phyloP scores from a whole-genome alignment of 2,329 filamentous ascomycete species.

The Xylaria hypoxylon region DNA sequence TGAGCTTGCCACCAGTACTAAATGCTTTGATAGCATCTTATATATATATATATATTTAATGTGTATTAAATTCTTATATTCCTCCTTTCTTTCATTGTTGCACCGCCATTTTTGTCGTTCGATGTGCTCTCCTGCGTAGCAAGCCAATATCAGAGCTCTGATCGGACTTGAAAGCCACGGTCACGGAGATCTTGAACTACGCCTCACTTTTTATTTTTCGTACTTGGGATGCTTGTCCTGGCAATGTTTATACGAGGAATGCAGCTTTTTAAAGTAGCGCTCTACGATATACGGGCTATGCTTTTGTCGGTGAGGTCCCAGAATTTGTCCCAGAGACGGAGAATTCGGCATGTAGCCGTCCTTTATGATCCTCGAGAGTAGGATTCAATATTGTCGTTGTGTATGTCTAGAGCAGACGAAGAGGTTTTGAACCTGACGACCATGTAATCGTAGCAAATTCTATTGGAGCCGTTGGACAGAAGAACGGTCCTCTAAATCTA shows the following conservation, averaged over 20 bases:
- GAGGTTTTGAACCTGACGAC: neutral
- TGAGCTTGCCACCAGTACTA: neutral
- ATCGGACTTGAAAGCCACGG: slow-evolving; percentile 31
- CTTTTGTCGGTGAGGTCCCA: slow-evolving; percentile 10
- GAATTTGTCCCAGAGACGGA: slow-evolving; percentile 5
- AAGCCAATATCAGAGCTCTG: slow-evolving; percentile 22
- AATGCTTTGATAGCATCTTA: slow-evolving; percentile 5
- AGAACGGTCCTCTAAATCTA: neutral
- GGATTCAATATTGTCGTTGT: neutral
- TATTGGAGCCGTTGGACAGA: neutral
- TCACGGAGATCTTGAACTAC: slow-evolving; percentile 28
- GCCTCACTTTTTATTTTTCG: slow-evolving; percentile 20
- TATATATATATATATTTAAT: slow-evolving; percentile 23
- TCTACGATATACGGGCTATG: slow-evolving; percentile 13
- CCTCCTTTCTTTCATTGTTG: neutral
- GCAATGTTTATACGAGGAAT: slow-evolving; percentile 24
- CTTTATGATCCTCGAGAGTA: slow-evolving; percentile 18
- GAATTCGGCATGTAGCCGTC: slow-evolving; percentile 34
- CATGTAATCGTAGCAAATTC: neutral
- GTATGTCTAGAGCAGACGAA: neutral
- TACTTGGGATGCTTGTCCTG: slow-evolving; percentile 21
- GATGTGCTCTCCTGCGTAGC: slow-evolving; percentile 21
- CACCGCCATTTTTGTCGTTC: slow-evolving; percentile 8
- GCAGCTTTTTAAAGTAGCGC: neutral
- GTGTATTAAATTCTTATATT: neutral